Evolutionary conservation across 305 asterid species (phyloP), one percentile per base, ranked within the genome.

Genomic region (Salvia sclarea): DNA sequence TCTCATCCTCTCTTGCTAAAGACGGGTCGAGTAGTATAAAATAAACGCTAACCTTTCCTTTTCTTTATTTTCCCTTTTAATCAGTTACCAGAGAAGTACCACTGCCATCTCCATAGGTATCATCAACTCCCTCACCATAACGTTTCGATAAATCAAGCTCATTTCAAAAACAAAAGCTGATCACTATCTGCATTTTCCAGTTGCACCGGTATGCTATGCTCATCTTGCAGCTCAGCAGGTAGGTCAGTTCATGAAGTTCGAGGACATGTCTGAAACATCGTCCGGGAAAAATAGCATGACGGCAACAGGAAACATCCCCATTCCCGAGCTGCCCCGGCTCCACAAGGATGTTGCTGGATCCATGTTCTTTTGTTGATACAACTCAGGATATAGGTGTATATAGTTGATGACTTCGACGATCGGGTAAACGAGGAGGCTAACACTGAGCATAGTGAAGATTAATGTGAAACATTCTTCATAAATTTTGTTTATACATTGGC

Each of bases 221-320:
- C 98, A 92, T 78, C 95, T 87, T 43, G 98, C 98, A 47, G 98
- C 98, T 47, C 79, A 73, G 62, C 98, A 92, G 70, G 59, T 89
- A 66, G 80, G 92, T 22, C 92, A 88, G 81, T 87, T 92, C 61
- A 14, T 89, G 55, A 86, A 87, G 75, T 82, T 81, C 8, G 96
- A 86, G 59, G 98, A 87, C 45, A 52, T 44, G 3, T 80, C 90
- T 9, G 92, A 84, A 69, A 81, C 87, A 18, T 84, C 86, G 11
- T 82, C 89, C 2, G 92, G 65, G 35, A 60, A 72, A 57, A 68
- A 64, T 28, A 78, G 75, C 57, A 11, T 59, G 65, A 73, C 82
- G 10, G 59, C 83, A 9, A 71, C 69, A 18, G 86, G 78, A 31
- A 75, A 56, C 38, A 56, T 75, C 45, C 71, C 71, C 0, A 68